Evolutionary conservation across 1,284 basidiomycete species (phyloP).

Genomic region (Inonotus hispidus): DNA sequence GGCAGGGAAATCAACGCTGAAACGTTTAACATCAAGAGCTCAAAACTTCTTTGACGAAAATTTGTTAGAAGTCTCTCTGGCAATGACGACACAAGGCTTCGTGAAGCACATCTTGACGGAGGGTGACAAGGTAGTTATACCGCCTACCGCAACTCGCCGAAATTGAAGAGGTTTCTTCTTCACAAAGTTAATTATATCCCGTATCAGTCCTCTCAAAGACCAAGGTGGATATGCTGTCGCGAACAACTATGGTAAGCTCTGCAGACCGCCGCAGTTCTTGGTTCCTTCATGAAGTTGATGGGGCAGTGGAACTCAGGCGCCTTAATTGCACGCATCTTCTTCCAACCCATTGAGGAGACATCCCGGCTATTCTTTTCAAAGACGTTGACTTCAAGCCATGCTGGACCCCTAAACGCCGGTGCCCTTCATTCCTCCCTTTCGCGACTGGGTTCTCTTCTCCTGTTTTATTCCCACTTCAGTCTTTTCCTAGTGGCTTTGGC

Average conservation of each 20-base stretch:
- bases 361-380: constrained; percentile 84
- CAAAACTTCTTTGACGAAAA: constrained; percentile 43
- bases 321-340: constrained; percentile 82
- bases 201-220: constrained; percentile 75
- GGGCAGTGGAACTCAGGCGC: constrained; percentile 57
- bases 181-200: constrained; percentile 67
- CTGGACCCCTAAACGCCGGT: constrained; percentile 8
- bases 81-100: constrained; percentile 82
- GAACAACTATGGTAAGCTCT: constrained; percentile 79
- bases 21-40: not conserved
- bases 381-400: constrained; percentile 34
- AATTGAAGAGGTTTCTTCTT: not conserved
- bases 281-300: not conserved
- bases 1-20: not conserved
- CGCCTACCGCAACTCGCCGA: not conserved
- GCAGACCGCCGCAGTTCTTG: not conserved
- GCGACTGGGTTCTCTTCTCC: constrained; percentile 50
- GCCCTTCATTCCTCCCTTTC: constrained; percentile 19
- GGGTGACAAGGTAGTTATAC: constrained; percentile 63
- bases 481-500: constrained; percentile 72
- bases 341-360: constrained; percentile 92
- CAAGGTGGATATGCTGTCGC: constrained; percentile 94
- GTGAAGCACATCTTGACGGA: constrained; percentile 96
- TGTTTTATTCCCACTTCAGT: constrained; percentile 64
- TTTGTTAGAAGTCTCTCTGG: constrained; percentile 56